A percentile compares a stretch with the other conserved stretches of the same genome.
phyloP scores from a whole-genome alignment of 2,329 filamentous ascomycete species.

The Cryphonectria japonica region DNA sequence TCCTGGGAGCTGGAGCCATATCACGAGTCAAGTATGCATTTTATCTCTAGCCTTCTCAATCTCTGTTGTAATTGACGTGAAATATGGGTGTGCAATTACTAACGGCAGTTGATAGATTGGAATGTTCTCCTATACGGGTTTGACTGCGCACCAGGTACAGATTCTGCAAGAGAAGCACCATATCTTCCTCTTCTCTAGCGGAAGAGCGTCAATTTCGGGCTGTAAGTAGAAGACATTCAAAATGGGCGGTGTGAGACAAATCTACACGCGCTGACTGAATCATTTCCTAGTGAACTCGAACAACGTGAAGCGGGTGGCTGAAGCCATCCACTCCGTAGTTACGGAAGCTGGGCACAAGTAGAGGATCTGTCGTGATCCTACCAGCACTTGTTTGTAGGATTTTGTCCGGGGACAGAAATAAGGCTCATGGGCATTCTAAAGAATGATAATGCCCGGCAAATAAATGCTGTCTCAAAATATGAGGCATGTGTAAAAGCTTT shows the following conservation, averaged over 20 bases:
- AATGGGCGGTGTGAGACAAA: no score
- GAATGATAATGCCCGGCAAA: neutral
- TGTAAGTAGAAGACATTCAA: constrained; percentile 32
- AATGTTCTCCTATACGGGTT: constrained; percentile 46
- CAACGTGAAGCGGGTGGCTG: neutral
- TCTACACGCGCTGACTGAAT: neutral
- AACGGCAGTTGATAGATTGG: constrained; percentile 43
- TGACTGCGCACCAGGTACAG: constrained; percentile 38
- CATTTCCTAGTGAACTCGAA: neutral
- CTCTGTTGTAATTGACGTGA: neutral
- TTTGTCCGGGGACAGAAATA: no score
- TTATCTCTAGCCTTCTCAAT: neutral
- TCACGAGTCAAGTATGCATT: constrained; percentile 30
- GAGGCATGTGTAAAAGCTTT: neutral
- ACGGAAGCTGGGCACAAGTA: neutral
- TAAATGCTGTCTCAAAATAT: neutral
- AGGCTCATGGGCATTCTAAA: neutral
- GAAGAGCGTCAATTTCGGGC: constrained; percentile 40
- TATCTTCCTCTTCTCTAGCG: constrained; percentile 41
- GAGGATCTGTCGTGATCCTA: neutral
- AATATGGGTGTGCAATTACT: neutral
- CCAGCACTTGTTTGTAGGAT: neutral
- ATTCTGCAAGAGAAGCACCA: constrained; percentile 39
- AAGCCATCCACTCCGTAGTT: neutral
- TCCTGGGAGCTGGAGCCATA: constrained; percentile 38